Conservation (phyloP, 768 basidiomycete species). For the Mycena vulgaris region DNA sequence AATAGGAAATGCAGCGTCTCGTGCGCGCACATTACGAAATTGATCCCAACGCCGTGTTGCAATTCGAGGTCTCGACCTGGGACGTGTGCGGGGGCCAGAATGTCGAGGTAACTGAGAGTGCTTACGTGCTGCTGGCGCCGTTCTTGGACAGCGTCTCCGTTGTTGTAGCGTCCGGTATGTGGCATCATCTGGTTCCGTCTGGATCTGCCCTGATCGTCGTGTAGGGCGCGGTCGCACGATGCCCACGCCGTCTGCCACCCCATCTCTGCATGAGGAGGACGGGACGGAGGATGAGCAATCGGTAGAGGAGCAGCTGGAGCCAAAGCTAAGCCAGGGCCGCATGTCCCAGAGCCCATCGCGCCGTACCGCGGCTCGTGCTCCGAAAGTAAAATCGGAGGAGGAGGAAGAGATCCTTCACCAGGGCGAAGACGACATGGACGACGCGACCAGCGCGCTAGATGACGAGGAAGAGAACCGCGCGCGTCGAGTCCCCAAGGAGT, state of each 20-base stretch:
- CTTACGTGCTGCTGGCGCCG: constrained; percentile 27
- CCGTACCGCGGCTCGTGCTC: background rate
- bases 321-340: background rate
- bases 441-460: background rate
- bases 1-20: constrained; percentile 32
- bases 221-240: constrained; percentile 27
- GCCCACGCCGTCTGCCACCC: constrained; percentile 33
- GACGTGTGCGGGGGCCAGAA: constrained; percentile 33
- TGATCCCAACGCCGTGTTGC: constrained; percentile 10
- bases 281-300: constrained; percentile 13
- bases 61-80: constrained; percentile 26
- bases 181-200: background rate
- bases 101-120: constrained; percentile 35
- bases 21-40: constrained; percentile 27
- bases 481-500: constrained; percentile 14
- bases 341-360: background rate
- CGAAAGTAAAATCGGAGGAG: constrained; percentile 31
- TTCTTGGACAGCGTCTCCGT: constrained; percentile 27
- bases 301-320: constrained; percentile 8
- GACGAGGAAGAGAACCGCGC: constrained; percentile 13
- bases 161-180: constrained; percentile 20
- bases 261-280: constrained; percentile 23
- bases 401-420: constrained; percentile 13
- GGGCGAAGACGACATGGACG: background rate
- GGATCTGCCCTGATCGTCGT: constrained; percentile 14